These are phyloP conservation scores for Eucalyptus pumila DNA, from an alignment of 345 rosid genomes.

Conservation along the genomic window DNA sequence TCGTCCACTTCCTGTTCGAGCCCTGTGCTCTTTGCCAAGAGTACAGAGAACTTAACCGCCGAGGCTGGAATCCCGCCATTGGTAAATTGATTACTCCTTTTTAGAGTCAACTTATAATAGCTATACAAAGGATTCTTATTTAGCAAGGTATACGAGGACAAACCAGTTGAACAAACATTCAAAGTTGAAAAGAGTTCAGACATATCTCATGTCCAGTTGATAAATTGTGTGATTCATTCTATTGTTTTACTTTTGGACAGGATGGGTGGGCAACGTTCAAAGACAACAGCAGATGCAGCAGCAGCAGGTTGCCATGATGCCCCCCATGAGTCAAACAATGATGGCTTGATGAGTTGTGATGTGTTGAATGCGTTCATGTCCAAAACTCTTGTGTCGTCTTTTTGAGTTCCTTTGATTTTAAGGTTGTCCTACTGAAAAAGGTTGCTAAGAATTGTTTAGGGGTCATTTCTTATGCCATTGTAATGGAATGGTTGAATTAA, in stretches of 20 bases:
- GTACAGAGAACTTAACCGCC: slow-evolving; percentile 47
- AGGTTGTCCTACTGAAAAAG: neutral
- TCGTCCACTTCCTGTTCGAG: slow-evolving; percentile 48
- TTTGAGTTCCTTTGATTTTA: neutral
- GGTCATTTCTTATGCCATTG: neutral
- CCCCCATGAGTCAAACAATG: slow-evolving; percentile 44
- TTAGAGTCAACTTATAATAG: neutral
- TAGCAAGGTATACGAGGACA: neutral
- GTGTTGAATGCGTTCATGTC: neutral
- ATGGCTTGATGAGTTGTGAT: neutral
- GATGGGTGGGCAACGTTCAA: slow-evolving; percentile 36
- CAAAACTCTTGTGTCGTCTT: neutral
- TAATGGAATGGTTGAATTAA: neutral
- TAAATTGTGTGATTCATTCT: neutral
- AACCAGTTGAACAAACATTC: neutral
- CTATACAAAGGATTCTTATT: too few relatives aligned
- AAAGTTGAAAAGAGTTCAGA: neutral
- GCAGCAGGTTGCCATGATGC: slow-evolving; percentile 21
- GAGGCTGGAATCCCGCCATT: slow-evolving; percentile 54
- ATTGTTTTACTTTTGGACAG: slow-evolving; percentile 1
- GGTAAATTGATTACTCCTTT: slow-evolving; percentile 9
- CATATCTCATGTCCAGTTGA: neutral
- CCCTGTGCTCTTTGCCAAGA: slow-evolving; percentile 79
- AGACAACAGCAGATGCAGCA: slow-evolving; percentile 5
- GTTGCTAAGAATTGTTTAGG: neutral